Evolutionary conservation across 768 basidiomycete genomes (phyloP), one percentile per base, ranked within the genome.

Genomic region (Saitozyma sp.): DNA sequence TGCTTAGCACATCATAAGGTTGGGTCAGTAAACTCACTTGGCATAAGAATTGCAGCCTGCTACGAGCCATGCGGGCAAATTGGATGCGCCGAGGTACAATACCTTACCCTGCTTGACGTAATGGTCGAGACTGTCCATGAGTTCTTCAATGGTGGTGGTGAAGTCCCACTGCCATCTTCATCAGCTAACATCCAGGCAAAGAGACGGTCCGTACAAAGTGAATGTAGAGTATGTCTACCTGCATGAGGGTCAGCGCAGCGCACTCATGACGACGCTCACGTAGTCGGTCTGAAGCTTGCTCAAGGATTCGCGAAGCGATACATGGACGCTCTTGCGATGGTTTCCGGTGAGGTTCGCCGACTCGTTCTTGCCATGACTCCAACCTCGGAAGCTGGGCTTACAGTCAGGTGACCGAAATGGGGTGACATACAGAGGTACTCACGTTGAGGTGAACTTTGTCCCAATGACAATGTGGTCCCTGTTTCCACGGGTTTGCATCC

Each of bases 261-360:
- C n/a, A n/a, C n/a, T n/a, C 20, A n/a, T n/a, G n/a, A 80, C 79
- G 50, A 83, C 10, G 39, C 52, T 8, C 52, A 42, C 20, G 60
- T 84, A 88, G 19, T 82, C 78, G 0, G 86, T 87, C 48, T 84
- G 78, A 17, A 88, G 80, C 63, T 86, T 87, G 63, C 82, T 81
- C 63, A 85, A 76, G 9, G 82, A 83, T 1, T 77, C 82, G 16
- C 79, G 46, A 20, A 78, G 69, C 37, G 81, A 79, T 51, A 84
- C 40, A 19, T 79, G 74, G 70, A 84, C 69, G 4, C 80, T 79
- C 64, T 84, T 84, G 58, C 70, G 50, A 54, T 77, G 80, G 66
- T 86, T 86, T 3, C 85, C 85, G 0, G 68, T 68, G 62, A 80
- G 83, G 42, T 81, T 66, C 16, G 59, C 57, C n/a, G 49, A 8